Percentiles rank a stretch among this genome's conserved stretches.
These are phyloP conservation scores for Xylariaceae sp. DNA, from an alignment of 2,329 filamentous ascomycete species.

Conservation along the genomic window DNA sequence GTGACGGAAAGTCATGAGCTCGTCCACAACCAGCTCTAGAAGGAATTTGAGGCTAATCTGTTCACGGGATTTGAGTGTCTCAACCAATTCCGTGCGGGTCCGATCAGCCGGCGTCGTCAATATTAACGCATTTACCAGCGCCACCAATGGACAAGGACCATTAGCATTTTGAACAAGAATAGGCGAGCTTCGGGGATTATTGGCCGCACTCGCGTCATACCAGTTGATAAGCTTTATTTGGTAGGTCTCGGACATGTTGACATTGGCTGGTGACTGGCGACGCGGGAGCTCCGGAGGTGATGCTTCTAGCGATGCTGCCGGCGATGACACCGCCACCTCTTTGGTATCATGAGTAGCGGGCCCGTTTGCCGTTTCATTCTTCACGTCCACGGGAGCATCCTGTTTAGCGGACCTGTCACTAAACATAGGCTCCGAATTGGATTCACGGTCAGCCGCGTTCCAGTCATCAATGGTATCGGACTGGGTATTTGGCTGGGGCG, in stretches of 20 bases:
- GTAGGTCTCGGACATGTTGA: constrained; percentile 70
- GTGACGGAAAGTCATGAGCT: constrained; percentile 75
- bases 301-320: constrained; percentile 30
- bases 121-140: constrained; percentile 86
- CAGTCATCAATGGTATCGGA: constrained; percentile 41
- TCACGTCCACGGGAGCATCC: constrained; percentile 33
- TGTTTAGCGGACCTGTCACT: constrained; percentile 33
- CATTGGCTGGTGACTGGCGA: constrained; percentile 35
- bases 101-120: constrained; percentile 68
- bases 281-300: constrained; percentile 38
- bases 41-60: constrained; percentile 82
- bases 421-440: constrained; percentile 27
- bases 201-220: constrained; percentile 59
- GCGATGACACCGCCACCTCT: constrained; percentile 38
- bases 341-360: constrained; percentile 11
- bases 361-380: constrained; percentile 29
- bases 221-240: constrained; percentile 89
- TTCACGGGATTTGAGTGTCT: constrained; percentile 73
- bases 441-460: constrained; percentile 48
- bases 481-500: constrained; percentile 22
- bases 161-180: constrained; percentile 92
- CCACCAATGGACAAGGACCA: constrained; percentile 87
- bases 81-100: constrained; percentile 66
- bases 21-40: constrained; percentile 86
- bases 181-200: constrained; percentile 71